Evolutionary conservation across 805 yeast species (phyloP), one percentile per base, ranked within the genome.

Genomic region (Blastobotrys americana): DNA sequence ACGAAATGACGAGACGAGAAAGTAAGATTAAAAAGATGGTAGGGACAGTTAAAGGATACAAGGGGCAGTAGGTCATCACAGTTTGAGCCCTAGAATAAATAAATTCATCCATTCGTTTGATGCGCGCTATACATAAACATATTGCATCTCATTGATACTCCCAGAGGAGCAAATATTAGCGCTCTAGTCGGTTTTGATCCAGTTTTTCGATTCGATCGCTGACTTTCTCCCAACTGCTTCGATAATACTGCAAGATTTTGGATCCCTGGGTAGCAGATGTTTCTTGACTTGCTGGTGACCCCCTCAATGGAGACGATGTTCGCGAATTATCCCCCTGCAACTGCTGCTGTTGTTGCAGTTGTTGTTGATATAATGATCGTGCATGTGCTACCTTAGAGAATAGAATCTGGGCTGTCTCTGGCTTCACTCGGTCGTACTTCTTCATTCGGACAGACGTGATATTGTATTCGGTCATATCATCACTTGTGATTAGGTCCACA

Each of bases 391-490:
- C 42, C 60, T 84, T 87, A 17, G 73, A 70, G 10, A 85, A 65
- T 51, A 86, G 64, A 22, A 63, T 59, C 42, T 74, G 59, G 2
- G 95, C 96, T 48, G 77, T 80, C 46, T 83, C 90, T 2, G 80
- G 81, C 53, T 76, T 77, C 39, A 90, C 73, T 45, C 89, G 75
- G 50, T 84, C 86, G 57, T 78, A 89, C 50, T 80, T 77, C 51
- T 81, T 77, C 72, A 72, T 69, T 51, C 86, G 69, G 3, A 68
- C 58, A 8, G 69, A 68, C 8, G 75, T 73, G 50, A 77, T 77
- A 53, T 69, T 73, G 62, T 79, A 87, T 22, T 80, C 84, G 46
- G 75, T 66, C 49, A 76, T 74, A 10, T 84, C 85, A 18, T 74
- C 70, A 15, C 63, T 53, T 52, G 77, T 73, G 52, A 93, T 67